Base-by-base conservation (phyloP, 306 rosid species). In the Cyclanthera cordifolia region DNA sequence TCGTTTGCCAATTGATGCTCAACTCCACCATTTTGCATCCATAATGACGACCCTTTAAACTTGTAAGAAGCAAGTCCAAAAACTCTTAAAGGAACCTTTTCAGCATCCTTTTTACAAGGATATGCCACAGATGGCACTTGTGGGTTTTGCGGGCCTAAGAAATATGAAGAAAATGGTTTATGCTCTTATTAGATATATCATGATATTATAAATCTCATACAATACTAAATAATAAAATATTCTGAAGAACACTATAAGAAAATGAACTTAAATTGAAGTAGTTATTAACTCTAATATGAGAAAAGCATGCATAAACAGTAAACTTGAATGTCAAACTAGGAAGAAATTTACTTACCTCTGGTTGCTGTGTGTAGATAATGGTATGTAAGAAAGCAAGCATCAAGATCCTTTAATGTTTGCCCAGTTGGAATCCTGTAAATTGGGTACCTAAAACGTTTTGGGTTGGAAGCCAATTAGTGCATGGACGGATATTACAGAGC, bases 1-100 rank as follows among this genome's bases (percentile, higher is more conserved):
- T 76, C 41, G 67, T 76, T 73, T 25, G 76, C 74, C 55, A 74
- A 75, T 61, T 70, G 78, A 71, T 73, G 75, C 69, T 87, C 88
- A 54, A 69, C 64, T 20, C 73, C 72, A 53, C 68, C 82, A 60
- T 60, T 63, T 17, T 83, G 80, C 28, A 75, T 66, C 70, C 70
- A 66, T 72, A 85, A 77, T 69, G 83, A 69, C 24, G 93, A 82
- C 53, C 86, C 85, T 67, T 73, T 82, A 76, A 81, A 67, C 82
- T 87, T 87, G 57, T 79, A 84, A 56, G 87, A 75, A 34, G 90
- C 85, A 59, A 87, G 83, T 70, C 75, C 88, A 72, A 87, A 87
- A 75, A 74, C 57, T 7, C 83, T 83, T 65, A 87, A 56, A 67
- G 85, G 60, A 10, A 77, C 66, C 60, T 77, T 79, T 53, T 55